A percentile compares a stretch with the other conserved stretches of the same genome.
Evolutionary conservation across 192 early-diverging fungal species (phyloP).

Genomic region (Linnemannia schmuckeri): DNA sequence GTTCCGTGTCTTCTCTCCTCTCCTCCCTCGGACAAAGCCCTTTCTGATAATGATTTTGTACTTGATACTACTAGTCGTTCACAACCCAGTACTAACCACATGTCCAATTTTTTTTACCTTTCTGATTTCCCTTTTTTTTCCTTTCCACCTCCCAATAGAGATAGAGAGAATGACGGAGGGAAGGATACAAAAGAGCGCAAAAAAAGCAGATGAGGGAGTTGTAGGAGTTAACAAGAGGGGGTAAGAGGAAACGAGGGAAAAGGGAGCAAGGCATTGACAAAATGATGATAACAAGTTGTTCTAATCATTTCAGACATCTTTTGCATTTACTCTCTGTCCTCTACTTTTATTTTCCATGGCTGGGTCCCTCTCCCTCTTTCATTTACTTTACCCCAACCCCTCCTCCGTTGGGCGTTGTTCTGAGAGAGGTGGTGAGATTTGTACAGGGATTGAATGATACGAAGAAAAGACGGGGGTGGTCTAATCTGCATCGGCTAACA

Average conservation of each 20-base stretch:
- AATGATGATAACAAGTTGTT: no score
- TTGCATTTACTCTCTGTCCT: no score
- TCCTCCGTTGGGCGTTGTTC: not conserved
- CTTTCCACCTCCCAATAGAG: not conserved
- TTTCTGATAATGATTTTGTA: slow-evolving; percentile 1
- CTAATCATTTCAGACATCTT: no score
- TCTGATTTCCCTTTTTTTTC: not conserved
- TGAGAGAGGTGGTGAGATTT: not conserved
- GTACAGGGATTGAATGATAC: not conserved
- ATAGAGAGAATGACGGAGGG: slow-evolving; percentile 6
- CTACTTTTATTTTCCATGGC: no score
- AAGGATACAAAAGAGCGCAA: not conserved
- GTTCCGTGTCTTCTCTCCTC: slow-evolving; percentile 4
- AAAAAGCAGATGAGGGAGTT: not conserved
- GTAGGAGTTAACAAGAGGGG: no score
- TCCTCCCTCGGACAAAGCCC: slow-evolving; percentile 6
- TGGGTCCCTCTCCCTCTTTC: no score
- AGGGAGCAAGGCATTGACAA: no score
- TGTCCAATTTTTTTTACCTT: slow-evolving; percentile 13
- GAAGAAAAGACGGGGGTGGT: not conserved
- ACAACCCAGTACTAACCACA: slow-evolving; percentile 37
- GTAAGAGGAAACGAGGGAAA: no score
- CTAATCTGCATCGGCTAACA: not conserved
- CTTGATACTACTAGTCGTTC: not conserved
- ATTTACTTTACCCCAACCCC: no score